phyloP scores from a whole-genome alignment of 2,329 filamentous ascomycete genomes.

The Cladosporium sp. region DNA sequence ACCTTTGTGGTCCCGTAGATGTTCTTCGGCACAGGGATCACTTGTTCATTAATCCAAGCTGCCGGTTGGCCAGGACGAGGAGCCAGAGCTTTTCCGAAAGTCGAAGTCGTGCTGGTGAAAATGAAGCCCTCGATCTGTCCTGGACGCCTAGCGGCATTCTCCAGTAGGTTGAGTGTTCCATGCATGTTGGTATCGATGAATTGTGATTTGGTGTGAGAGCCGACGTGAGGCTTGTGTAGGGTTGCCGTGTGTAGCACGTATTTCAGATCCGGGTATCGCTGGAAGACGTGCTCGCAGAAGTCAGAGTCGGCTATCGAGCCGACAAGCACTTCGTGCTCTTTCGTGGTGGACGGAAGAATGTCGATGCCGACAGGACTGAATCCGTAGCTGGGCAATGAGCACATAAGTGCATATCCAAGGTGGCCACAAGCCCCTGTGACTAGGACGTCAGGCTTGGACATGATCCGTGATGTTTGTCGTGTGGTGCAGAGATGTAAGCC shows the following conservation, averaged over 20 bases:
- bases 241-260: conserved; percentile 26
- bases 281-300: conserved; percentile 18
- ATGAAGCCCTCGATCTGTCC: conserved; percentile 23
- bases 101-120: conserved; percentile 26
- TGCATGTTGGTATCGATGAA: conserved; percentile 27
- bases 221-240: conserved; percentile 27
- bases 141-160: conserved; percentile 19
- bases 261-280: conserved; percentile 16
- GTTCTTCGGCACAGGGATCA: conserved; percentile 26
- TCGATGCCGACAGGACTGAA: conserved; percentile 24
- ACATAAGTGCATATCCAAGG: conserved; percentile 25
- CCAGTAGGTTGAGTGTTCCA: conserved; percentile 25
- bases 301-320: conserved; percentile 22
- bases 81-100: conserved; percentile 25
- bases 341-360: conserved; percentile 18
- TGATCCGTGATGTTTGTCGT: background rate
- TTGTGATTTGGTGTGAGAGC: conserved; percentile 22
- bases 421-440: conserved; percentile 26
- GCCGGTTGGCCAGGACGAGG: conserved; percentile 25
- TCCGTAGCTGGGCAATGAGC: conserved; percentile 20
- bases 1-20: conserved; percentile 48
- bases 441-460: conserved; percentile 21
- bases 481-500: background rate
- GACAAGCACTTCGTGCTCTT: conserved; percentile 15
- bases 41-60: conserved; percentile 27